A percentile compares a stretch with the other conserved stretches of the same genome.
Evolutionary conservation across 202 grass and related monocot genomes (phyloP).

Genomic region (Saccharum hybrid): DNA sequence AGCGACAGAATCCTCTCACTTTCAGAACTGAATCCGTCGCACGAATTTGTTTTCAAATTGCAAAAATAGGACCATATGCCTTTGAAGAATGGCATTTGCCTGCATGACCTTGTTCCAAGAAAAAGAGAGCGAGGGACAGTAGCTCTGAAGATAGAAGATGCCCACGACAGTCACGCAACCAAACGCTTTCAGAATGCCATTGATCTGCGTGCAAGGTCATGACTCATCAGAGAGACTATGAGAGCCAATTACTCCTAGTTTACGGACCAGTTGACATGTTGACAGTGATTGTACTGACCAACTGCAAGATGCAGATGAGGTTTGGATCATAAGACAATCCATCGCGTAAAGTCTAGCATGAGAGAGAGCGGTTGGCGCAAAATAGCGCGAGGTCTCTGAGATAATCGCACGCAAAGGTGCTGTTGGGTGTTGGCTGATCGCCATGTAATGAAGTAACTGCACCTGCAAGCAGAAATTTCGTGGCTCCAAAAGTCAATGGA

Average conservation of each 20-base stretch:
- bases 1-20: background rate
- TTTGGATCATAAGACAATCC: background rate
- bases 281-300: background rate
- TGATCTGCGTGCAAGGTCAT: slow-evolving; percentile 14
- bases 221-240: background rate
- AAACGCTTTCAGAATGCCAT: background rate
- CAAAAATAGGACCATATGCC: background rate
- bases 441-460: background rate
- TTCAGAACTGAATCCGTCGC: background rate
- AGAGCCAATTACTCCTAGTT: background rate
- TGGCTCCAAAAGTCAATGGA: background rate
- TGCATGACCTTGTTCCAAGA: background rate
- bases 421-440: background rate
- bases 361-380: background rate
- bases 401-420: background rate
- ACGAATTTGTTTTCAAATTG: background rate
- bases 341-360: background rate
- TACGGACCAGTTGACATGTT: background rate
- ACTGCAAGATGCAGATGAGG: background rate
- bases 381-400: background rate
- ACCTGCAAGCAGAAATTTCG: background rate
- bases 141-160: background rate
- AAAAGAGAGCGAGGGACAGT: background rate
- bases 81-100: background rate
- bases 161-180: background rate